phyloP scores from a whole-genome alignment of 305 asterid genomes.

The Fraxinus paxiana region DNA sequence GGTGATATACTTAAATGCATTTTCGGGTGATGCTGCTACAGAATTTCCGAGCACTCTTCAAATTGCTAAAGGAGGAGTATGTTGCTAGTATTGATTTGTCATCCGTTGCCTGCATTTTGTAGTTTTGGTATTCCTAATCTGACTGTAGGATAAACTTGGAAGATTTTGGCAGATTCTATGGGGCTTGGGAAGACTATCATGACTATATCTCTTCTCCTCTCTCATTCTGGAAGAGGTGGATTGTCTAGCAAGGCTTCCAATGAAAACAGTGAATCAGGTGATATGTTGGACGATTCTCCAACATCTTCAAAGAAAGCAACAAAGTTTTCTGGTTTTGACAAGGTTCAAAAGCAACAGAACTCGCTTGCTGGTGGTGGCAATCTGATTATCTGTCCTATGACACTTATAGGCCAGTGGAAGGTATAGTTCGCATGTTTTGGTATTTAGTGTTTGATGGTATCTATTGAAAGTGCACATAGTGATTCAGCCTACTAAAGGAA shows the following conservation, averaged over 20 bases:
- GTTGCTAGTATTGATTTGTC: constrained; percentile 33
- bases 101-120: constrained; percentile 10
- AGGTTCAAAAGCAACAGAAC: constrained; percentile 52
- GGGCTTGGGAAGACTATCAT: constrained; percentile 98
- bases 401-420: constrained; percentile 98
- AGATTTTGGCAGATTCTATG: constrained; percentile 99
- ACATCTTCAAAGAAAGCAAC: constrained; percentile 43
- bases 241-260: constrained; percentile 37
- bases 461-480: constrained; percentile 18
- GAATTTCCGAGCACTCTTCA: constrained; percentile 95
- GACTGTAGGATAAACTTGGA: constrained; percentile 34
- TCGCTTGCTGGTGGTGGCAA: constrained; percentile 67
- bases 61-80: constrained; percentile 98
- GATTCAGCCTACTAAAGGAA: neutral
- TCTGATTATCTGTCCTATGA: constrained; percentile 93
- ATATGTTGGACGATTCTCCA: constrained; percentile 46
- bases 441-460: constrained; percentile 19
- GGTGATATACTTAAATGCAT: constrained; percentile 72
- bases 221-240: constrained; percentile 62
- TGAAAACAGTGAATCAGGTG: constrained; percentile 42
- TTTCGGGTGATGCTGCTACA: constrained; percentile 81
- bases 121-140: constrained; percentile 20
- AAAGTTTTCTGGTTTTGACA: constrained; percentile 61
- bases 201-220: constrained; percentile 88
- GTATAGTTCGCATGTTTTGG: constrained; percentile 35